These are phyloP conservation scores for Trypanosoma caninum DNA, from an alignment of 208 protist genomes.

Conservation along the genomic window DNA sequence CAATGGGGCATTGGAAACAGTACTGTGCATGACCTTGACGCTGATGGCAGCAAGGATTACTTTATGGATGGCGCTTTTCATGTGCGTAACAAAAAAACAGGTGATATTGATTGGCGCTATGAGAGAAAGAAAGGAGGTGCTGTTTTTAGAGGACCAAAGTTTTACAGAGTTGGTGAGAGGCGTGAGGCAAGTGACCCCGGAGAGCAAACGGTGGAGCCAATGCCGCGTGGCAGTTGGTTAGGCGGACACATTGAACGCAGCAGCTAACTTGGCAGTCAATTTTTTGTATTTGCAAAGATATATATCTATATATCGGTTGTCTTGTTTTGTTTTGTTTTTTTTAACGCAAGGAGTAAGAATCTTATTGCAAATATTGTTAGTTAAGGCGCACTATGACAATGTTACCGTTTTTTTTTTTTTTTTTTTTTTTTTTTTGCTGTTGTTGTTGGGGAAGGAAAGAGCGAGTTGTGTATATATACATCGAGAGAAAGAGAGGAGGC, in stretches of 20 bases:
- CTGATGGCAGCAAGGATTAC: conserved; percentile 75
- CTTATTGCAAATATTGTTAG: too few species aligned
- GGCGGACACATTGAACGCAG: conserved; percentile 34
- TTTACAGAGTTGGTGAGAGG: conserved; percentile 66
- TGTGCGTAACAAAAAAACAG: conserved; percentile 68
- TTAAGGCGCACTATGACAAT: too few species aligned
- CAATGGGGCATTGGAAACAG: conserved; percentile 54
- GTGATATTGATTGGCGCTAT: conserved; percentile 87
- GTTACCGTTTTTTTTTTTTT: not conserved
- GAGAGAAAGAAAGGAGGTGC: conserved; percentile 71
- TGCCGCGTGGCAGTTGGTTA: conserved; percentile 10
- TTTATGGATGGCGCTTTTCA: conserved; percentile 58
- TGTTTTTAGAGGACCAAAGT: conserved; percentile 64
- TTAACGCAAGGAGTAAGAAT: too few species aligned
- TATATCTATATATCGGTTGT: too few species aligned
- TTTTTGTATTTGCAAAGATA: too few species aligned
- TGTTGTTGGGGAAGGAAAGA: too few species aligned
- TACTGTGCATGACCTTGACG: conserved; percentile 70
- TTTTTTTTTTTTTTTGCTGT: not conserved
- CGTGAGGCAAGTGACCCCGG: conserved; percentile 53
- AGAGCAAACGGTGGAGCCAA: conserved; percentile 50
- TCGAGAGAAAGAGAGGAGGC: conserved; percentile 4
- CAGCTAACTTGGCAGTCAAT: conserved; percentile 30
- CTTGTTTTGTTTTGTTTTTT: too few species aligned
- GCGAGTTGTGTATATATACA: not conserved